A percentile compares a stretch with the other conserved stretches of the same genome.
Conservation (phyloP, 129 eudicot genomes). For the Calendula officinalis region DNA sequence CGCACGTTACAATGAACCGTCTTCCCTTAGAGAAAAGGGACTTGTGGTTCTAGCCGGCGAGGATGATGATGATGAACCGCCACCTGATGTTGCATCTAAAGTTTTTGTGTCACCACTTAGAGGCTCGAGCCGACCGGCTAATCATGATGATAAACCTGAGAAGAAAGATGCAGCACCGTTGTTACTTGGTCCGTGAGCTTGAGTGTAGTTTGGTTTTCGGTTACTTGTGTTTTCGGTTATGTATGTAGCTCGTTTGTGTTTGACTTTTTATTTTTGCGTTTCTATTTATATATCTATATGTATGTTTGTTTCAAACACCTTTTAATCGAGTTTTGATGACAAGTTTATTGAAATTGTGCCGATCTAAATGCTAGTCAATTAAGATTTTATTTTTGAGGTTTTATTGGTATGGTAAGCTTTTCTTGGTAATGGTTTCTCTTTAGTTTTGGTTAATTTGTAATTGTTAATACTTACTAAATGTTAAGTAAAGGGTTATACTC, state of each 20-base stretch:
- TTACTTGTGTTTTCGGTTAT: not conserved
- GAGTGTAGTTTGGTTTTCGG: not conserved
- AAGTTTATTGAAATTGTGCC: too few species aligned
- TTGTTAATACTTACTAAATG: too few species aligned
- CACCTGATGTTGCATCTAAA: slow-evolving; percentile 86
- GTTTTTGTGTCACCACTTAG: slow-evolving; percentile 79
- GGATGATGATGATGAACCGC: slow-evolving; percentile 37
- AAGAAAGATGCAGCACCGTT: slow-evolving; percentile 65
- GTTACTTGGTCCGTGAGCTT: slow-evolving; percentile 60
- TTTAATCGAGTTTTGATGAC: too few species aligned
- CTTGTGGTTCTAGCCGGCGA: slow-evolving; percentile 83
- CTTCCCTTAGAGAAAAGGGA: slow-evolving; percentile 75
- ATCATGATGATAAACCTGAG: slow-evolving; percentile 28
- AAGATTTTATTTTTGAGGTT: too few species aligned
- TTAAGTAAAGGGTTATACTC: too few species aligned
- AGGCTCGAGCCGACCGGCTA: slow-evolving; percentile 33
- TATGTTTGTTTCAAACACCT: not conserved
- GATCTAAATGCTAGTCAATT: too few species aligned
- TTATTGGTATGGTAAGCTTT: too few species aligned
- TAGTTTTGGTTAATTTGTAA: too few species aligned
- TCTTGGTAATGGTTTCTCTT: too few species aligned
- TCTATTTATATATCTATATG: not conserved
- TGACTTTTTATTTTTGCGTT: not conserved
- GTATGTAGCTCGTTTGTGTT: not conserved
- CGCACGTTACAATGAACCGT: slow-evolving; percentile 60